Evolutionary conservation across 2,329 filamentous ascomycete genomes (phyloP), one percentile per base, ranked within the genome.

Genomic region (Pseudocercospora vitis): DNA sequence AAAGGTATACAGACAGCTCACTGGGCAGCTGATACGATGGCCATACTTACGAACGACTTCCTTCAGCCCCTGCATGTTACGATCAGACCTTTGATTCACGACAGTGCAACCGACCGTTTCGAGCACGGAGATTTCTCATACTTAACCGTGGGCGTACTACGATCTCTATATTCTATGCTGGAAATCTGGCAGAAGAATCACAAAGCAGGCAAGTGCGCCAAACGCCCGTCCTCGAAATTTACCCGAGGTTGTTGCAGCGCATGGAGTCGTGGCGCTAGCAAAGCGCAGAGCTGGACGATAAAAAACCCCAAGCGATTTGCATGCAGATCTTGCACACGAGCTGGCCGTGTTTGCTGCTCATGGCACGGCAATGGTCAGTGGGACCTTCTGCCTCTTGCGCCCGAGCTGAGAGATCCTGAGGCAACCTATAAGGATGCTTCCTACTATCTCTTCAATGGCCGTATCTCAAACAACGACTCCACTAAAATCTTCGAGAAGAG

Each of bases 291-390:
- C 14, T 61, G 60, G 62, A 61, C 57, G 0, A n/a, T 32, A 3
- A 31, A 56, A 2, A 5, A 12, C 0, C 48, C 58, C 9, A 39
- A 29, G 1, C 21, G 24, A 4, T 60, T 48, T 21, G 44, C 62
- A 3, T 63, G 59, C 48, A 53, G 28, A 8, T 40, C n/a, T 3
- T 64, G 60, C 31, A 57, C 60, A 39, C 54, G 53, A 21, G 33
- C 7, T 1, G 28, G 44, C 3, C 50, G 55, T 3, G 60, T 54
- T 1, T 63, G 62, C 28, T 31, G 61, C 16, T 8, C 33, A 0
- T 57, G 52, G 53, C 18, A 48, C 3, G 55, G 52, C 8, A 31
- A 55, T 3, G 33, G 45, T 8, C 32, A 33, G 12, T 63, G 54
- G 58, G 37, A 46, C 0, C 12, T 60, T 1, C 46, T 59, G 11